Conservation (phyloP, 257 asterid species). For the Nicotiana knightiana region DNA sequence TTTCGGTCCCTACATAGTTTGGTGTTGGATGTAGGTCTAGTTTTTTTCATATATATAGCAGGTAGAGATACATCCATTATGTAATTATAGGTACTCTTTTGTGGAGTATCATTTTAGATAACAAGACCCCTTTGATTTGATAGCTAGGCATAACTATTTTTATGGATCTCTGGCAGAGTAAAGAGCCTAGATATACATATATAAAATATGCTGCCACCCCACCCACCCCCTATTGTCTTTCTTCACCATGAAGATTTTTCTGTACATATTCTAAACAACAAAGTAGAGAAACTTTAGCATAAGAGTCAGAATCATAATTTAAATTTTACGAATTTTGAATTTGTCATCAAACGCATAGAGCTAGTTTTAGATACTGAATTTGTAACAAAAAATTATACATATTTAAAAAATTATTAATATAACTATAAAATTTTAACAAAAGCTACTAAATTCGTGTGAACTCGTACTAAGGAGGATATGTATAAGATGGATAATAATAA, state of each 20-base stretch:
- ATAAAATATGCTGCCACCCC: not conserved
- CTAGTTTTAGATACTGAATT: too few relatives aligned
- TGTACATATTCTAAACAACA: conserved; percentile 10
- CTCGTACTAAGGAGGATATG: not conserved
- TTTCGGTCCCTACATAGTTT: not conserved
- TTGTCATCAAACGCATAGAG: too few relatives aligned
- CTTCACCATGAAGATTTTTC: conserved; percentile 22
- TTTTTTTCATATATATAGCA: not conserved
- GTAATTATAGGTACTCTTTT: not conserved
- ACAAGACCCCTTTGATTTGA: conserved; percentile 15
- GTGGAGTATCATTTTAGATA: not conserved
- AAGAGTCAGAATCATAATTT: not conserved
- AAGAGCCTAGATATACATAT: conserved; percentile 21
- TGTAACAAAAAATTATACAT: too few relatives aligned
- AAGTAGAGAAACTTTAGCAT: conserved; percentile 3
- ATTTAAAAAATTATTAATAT: too few relatives aligned
- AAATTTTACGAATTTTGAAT: too few relatives aligned
- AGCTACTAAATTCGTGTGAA: too few relatives aligned
- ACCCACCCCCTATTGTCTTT: conserved; percentile 14
- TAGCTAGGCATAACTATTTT: conserved; percentile 8
- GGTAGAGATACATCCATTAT: not conserved
- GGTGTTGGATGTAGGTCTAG: not conserved
- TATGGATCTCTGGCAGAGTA: conserved; percentile 7
- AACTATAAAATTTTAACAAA: too few relatives aligned
- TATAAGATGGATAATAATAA: conserved; percentile 7